phyloP scores from a whole-genome alignment of 306 rosid species.

The Sphenostylis stenocarpa region DNA sequence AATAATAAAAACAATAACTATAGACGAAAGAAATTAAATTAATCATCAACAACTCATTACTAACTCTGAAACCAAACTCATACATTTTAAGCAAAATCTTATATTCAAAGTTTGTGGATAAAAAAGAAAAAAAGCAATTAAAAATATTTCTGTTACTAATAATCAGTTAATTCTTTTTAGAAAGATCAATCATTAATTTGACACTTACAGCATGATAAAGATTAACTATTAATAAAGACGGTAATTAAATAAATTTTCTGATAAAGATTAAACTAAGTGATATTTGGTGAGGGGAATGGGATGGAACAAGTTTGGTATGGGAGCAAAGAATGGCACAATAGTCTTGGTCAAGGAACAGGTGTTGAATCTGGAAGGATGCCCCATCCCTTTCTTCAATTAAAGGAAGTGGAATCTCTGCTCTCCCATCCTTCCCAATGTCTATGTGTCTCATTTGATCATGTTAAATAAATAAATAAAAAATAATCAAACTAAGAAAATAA shows the following conservation, averaged over 20 bases:
- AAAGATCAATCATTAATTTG: too few relatives aligned
- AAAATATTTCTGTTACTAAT: too few relatives aligned
- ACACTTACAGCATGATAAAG: too few relatives aligned
- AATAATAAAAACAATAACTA: background rate
- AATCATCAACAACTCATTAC: too few relatives aligned
- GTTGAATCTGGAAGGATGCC: constrained; percentile 57
- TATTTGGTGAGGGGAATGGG: constrained; percentile 29
- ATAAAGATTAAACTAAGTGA: background rate
- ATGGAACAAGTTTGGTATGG: constrained; percentile 52
- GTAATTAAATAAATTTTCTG: too few relatives aligned
- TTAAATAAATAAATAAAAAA: background rate
- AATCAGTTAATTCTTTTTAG: too few relatives aligned
- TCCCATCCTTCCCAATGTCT: constrained; percentile 75
- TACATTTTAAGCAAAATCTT: too few relatives aligned
- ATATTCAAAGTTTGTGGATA: too few relatives aligned
- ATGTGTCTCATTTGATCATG: constrained; percentile 52
- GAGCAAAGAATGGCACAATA: constrained; percentile 51
- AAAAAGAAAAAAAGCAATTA: too few relatives aligned
- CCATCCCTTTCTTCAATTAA: constrained; percentile 71
- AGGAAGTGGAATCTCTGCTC: constrained; percentile 81
- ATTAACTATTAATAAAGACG: too few relatives aligned
- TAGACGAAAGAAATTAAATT: background rate
- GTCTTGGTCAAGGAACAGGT: constrained; percentile 74
- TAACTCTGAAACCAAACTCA: too few relatives aligned
- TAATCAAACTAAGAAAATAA: constrained; percentile 12